Evolutionary conservation across 345 rosid genomes (phyloP).

Genomic region (Clarkia xantiana): DNA sequence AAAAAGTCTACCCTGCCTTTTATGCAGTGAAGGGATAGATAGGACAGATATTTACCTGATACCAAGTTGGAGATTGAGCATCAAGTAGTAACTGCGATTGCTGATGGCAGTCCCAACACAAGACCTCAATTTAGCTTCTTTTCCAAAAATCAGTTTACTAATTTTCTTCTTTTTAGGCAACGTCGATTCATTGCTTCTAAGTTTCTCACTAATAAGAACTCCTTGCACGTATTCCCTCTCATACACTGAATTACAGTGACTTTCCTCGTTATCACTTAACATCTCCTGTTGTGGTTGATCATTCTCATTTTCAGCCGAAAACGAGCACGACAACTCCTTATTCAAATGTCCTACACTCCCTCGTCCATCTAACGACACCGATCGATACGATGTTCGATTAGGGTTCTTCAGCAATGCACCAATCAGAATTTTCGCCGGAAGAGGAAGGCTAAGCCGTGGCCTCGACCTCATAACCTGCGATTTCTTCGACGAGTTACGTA

Average conservation of each 20-base stretch:
- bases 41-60: constrained; percentile 40
- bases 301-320: constrained; percentile 23
- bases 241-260: constrained; percentile 21
- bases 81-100: constrained; percentile 44
- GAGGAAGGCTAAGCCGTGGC: constrained; percentile 28
- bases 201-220: constrained; percentile 52
- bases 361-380: constrained; percentile 25
- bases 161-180: constrained; percentile 27
- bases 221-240: constrained; percentile 96
- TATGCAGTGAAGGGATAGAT: too few relatives aligned
- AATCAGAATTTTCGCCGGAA: constrained; percentile 36
- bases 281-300: constrained; percentile 27
- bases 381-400: constrained; percentile 36
- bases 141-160: constrained; percentile 21
- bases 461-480: constrained; percentile 19
- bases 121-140: constrained; percentile 32
- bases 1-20: too few relatives aligned
- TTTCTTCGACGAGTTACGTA: constrained; percentile 29
- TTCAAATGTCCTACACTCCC: constrained; percentile 18
- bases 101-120: constrained; percentile 30
- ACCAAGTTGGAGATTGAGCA: constrained; percentile 92
- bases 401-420: constrained; percentile 30
- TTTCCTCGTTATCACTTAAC: constrained; percentile 13
- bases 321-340: constrained; percentile 24
- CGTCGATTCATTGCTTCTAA: constrained; percentile 21